These are phyloP conservation scores for Diaporthe citrichinensis DNA, from an alignment of 2,329 filamentous ascomycete genomes.

Conservation along the genomic window DNA sequence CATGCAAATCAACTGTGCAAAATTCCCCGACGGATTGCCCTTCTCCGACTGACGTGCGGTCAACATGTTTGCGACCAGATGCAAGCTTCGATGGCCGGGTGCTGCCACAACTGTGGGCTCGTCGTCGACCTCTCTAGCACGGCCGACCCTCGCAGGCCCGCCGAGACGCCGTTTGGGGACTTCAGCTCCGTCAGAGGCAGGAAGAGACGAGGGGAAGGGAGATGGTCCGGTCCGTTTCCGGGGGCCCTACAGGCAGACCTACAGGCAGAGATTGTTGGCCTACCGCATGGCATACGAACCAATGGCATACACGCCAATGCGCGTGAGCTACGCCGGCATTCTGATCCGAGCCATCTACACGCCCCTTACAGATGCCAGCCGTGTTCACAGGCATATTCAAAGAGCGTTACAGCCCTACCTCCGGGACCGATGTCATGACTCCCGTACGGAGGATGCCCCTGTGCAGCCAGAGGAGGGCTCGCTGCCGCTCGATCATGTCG, in stretches of 20 bases:
- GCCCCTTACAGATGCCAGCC: accelerated
- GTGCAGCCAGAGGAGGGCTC: neutral
- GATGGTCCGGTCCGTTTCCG: neutral
- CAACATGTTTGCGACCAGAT: neutral
- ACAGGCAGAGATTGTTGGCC: no score
- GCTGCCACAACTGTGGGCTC: neutral
- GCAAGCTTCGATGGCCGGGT: neutral
- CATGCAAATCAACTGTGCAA: neutral
- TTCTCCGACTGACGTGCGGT: neutral
- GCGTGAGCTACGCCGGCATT: neutral
- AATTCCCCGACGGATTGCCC: neutral
- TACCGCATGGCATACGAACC: constrained; percentile 6
- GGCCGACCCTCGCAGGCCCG: neutral
- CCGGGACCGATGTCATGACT: neutral
- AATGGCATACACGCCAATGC: neutral
- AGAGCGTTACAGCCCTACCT: neutral
- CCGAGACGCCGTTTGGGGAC: neutral
- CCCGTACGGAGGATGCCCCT: neutral
- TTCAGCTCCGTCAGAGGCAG: neutral
- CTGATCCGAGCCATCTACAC: neutral
- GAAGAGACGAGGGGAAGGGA: neutral
- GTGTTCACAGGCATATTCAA: accelerated
- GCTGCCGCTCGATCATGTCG: neutral
- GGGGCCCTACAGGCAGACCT: accelerated
- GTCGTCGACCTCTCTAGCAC: neutral